Base-by-base conservation (phyloP, 345 rosid species). In the Lagerstroemia speciosa region DNA sequence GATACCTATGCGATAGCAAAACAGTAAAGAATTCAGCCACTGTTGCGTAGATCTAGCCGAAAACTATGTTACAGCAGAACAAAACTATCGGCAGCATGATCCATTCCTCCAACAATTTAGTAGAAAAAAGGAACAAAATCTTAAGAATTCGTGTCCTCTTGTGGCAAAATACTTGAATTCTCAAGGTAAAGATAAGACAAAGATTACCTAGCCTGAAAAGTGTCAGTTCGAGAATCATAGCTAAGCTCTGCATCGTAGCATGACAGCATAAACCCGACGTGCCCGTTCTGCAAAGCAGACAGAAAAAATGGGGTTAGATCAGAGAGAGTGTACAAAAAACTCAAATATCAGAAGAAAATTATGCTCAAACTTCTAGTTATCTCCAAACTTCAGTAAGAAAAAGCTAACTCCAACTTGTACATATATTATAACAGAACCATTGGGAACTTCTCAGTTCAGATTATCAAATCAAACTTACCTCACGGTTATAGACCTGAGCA, bases 401-500 rank as follows among this genome's bases (percentile, higher is more conserved):
- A 20, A 53, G 60, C 29, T n/a, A 53, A 26, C 60, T 53, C 14
- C 60, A 53, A 53, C 31, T 58, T n/a, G 31, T 58, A 24, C 32
- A 58, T 27, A 41, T 14, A 9, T 41, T 14, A 41, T 27, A 14
- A 31, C 17, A 0, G 63, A 14, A 20, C 27, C 27, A 3, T 0
- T n/a, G 9, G 16, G 29, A 24, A 22, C 0, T n/a, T 58, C 8
- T 20, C 4, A 1, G 11, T 24, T 20, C 6, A 24, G 29, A 24
- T 12, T 2, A 31, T 58, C 5, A 27, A 62, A 62, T 8, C 37
- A 11, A 26, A 31, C 34, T 14, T 87, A 93, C 98, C 98, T 90
- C 96, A 4, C 98, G 90, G 68, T 93, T 90, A 76, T 83, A 93
- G 68, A 90, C 93, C 78, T 93, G 98, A 73, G 97, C 97, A 24